Evolutionary conservation across 2,329 filamentous ascomycete genomes (phyloP), one percentile per base, ranked within the genome.

Genomic region (Diaporthe ampelina): DNA sequence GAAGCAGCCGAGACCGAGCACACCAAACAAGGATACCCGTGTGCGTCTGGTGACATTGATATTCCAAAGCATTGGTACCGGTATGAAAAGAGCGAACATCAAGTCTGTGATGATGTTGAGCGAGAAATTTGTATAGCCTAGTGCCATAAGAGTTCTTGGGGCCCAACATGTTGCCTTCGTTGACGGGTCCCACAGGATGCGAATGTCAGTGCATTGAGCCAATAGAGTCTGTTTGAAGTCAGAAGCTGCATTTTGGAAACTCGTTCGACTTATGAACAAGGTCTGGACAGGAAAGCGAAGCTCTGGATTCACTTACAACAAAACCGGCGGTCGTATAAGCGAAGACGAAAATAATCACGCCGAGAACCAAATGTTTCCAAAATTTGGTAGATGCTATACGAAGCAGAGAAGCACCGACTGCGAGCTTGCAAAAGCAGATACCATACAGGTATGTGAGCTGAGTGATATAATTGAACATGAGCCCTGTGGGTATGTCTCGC

Each of bases 171-270:
- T 83, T 0, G 82, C 79, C 13, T 82, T 78, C 2, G 85, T 80
- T 0, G 77, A 78, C 0, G 52, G 58, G 75, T 89, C 85, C 87
- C 87, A 89, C 37, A 84, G 81, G 0, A 85, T 75, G 8, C 83
- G 81, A 1, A 89, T 79, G 56, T 88, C 82, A 8, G 82, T 83
- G 65, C 88, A 89, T 74, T 89, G 86, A 1, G 88, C 78, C 2
- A 89, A 73, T 1, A 89, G 75, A 0, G 87, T 88, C 79, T 83
- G 17, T 1, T n/a, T 9, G 24, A 32, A 43, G 21, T 79, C 13
- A 67, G n/a, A 4, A 2, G 19, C 4, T 52, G 45, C 13, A 40
- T 13, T 48, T 32, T 26, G 9, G 15, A 7, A 15, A 17, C 13
- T 52, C 26, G 1, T 9, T 67, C 3, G 45, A 21, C 8, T 26